phyloP scores from a whole-genome alignment of 2,329 filamentous ascomycete species.

The Diaporthe vaccinii region DNA sequence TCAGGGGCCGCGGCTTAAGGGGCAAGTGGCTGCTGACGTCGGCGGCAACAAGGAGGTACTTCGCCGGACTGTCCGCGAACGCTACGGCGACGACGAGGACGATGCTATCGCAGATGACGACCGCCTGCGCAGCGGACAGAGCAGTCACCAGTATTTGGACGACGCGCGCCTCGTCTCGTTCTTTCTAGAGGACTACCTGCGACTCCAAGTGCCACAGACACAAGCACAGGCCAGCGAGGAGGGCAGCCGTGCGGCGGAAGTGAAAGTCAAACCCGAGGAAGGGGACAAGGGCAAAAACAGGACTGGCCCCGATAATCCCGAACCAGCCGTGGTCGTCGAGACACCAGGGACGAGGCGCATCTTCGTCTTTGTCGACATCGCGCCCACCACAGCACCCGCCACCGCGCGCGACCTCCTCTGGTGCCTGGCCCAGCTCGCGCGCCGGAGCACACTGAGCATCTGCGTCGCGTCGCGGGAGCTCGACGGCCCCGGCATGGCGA shows the following conservation, averaged over 20 bases:
- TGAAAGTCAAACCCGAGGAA: neutral
- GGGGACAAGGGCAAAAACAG: neutral
- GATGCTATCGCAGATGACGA: neutral
- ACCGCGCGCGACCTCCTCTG: conserved; percentile 48
- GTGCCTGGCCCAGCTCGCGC: conserved; percentile 47
- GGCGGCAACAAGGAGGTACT: conserved; percentile 39
- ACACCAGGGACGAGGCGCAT: conserved; percentile 46
- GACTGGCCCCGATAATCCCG: conserved; percentile 42
- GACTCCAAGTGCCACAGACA: neutral
- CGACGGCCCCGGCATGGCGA: conserved; percentile 15
- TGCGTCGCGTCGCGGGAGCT: conserved; percentile 47
- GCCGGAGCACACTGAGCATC: conserved; percentile 51
- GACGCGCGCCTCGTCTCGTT: conserved; percentile 49
- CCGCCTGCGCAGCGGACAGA: conserved; percentile 1
- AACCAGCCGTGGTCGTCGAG: conserved; percentile 40
- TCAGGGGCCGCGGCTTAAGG: neutral
- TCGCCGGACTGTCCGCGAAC: conserved; percentile 16
- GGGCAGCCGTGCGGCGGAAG: neutral
- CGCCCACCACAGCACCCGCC: conserved; percentile 45
- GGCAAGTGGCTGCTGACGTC: neutral
- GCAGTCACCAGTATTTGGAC: conserved; percentile 39
- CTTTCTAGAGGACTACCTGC: conserved; percentile 50
- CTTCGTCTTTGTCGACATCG: conserved; percentile 51
- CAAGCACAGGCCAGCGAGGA: conserved; percentile 11
- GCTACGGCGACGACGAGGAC: neutral